phyloP scores from a whole-genome alignment of 2,329 filamentous ascomycete genomes.

The Trichoderma lentiforme region DNA sequence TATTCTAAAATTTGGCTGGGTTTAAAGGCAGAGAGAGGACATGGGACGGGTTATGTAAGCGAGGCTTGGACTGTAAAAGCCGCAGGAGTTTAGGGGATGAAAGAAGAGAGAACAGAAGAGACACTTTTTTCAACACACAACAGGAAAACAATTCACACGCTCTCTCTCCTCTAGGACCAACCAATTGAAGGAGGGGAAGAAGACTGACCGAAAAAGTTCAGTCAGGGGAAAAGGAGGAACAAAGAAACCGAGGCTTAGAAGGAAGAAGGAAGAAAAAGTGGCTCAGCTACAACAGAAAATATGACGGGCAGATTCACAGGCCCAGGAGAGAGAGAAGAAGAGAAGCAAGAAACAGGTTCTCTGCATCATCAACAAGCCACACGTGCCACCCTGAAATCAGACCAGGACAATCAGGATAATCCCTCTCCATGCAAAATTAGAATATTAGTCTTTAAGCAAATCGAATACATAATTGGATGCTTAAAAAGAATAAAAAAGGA shows the following conservation, averaged over 20 bases:
- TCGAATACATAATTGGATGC: not conserved
- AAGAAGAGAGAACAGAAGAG: too few species aligned
- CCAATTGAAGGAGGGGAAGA: not conserved
- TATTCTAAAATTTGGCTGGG: not conserved
- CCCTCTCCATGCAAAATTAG: not conserved
- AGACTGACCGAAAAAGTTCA: not conserved
- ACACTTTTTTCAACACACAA: not conserved
- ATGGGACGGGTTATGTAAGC: constrained; percentile 1
- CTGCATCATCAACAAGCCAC: not conserved
- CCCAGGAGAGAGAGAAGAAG: not conserved
- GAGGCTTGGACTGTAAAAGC: not conserved
- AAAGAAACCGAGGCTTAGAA: not conserved
- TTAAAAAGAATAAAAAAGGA: not conserved
- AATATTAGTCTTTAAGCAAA: not conserved
- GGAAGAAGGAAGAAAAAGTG: not conserved
- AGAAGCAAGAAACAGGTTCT: not conserved
- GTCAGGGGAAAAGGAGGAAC: not conserved
- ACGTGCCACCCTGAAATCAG: not conserved
- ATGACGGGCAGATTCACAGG: not conserved
- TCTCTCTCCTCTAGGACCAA: not conserved
- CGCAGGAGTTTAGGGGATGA: not conserved
- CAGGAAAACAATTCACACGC: not conserved
- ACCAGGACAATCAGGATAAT: not conserved
- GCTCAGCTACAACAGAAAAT: not conserved
- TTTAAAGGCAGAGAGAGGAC: not conserved